These are phyloP conservation scores for Lipomyces mesembrius DNA, from an alignment of 805 yeast species.

Conservation along the genomic window DNA sequence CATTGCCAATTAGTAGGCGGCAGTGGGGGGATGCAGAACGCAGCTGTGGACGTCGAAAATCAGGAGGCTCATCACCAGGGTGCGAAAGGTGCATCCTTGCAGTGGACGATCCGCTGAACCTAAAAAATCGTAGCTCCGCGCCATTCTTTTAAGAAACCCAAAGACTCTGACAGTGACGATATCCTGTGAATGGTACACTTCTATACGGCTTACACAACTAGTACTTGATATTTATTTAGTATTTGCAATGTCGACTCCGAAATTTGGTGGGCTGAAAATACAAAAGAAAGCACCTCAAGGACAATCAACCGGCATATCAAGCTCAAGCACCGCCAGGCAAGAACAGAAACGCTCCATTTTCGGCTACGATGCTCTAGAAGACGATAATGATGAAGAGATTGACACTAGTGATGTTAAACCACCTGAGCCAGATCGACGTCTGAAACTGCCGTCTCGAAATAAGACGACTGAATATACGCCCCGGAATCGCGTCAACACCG, in stretches of 20 bases:
- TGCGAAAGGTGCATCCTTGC: neutral
- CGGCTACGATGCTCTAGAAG: constrained; percentile 21
- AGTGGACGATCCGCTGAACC: neutral
- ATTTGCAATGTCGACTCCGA: constrained; percentile 6
- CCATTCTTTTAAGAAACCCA: neutral
- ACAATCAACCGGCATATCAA: neutral
- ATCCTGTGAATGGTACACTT: neutral
- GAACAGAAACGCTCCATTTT: constrained; percentile 11
- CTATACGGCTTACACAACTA: neutral
- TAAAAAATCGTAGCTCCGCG: neutral
- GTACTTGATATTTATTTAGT: neutral
- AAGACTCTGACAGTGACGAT: neutral
- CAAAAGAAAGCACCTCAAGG: constrained; percentile 10
- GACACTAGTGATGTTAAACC: neutral
- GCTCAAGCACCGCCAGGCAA: neutral
- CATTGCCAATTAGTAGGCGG: no score
- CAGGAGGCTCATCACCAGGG: neutral
- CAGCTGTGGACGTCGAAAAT: neutral
- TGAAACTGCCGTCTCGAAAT: constrained; percentile 7
- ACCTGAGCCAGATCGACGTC: constrained; percentile 3
- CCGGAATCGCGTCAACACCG: constrained; percentile 22
- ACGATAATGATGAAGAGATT: constrained; percentile 12
- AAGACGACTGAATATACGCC: neutral
- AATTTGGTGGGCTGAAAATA: constrained; percentile 16
- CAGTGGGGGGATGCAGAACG: neutral